Base-by-base conservation (phyloP, 192 early-diverging fungal genomes). In the Backusella mclennaniae region DNA sequence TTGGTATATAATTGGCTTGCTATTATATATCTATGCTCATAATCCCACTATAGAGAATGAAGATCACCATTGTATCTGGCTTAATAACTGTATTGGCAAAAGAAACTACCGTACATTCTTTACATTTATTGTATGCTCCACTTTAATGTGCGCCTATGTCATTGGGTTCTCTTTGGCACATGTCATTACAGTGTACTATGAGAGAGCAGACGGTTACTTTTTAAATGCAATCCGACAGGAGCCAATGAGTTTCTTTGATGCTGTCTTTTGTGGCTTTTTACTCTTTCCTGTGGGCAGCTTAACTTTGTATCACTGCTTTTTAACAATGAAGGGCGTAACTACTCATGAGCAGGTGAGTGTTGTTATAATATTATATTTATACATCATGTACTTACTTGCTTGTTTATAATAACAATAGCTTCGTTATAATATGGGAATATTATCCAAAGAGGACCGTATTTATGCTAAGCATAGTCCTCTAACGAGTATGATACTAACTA, bases 31-130 rank as follows among this genome's bases (percentile, higher is more conserved):
- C 14, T 6, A 26, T 69, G 9, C 1, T 38, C 23, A 41, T 12
- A 11, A n/a, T 49, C 12, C 14, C 12, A 26, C 59, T 67, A 35
- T 70, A 89, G 93, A 94, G 77, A 89, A 90, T 73, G 90, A 91
- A 74, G 93, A 95, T 81, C 94, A 96, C 79, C 95, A 98, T 81
- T 98, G 97, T 79, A 91, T 95, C n/a, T 98, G 96, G 96, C 89
- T 95, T 9, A 95, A 93, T 80, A 97, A 95, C 83, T 97, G 96
- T 82, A 90, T 98, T 73, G 97, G 97, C 6, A 87, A 89, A 35
- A 85, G 92, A 75, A 94, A 94, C 79, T 94, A 94, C 80, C 87
- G 91, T 11, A 89, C 92, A 67, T 98, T 98, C 75, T 92, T 95
- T 75, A 88, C 88, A 15, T 96, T 97, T 72, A 85, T 96, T 35